Evolutionary conservation across 345 rosid genomes (phyloP).

Genomic region (Eutrema heterophyllum): DNA sequence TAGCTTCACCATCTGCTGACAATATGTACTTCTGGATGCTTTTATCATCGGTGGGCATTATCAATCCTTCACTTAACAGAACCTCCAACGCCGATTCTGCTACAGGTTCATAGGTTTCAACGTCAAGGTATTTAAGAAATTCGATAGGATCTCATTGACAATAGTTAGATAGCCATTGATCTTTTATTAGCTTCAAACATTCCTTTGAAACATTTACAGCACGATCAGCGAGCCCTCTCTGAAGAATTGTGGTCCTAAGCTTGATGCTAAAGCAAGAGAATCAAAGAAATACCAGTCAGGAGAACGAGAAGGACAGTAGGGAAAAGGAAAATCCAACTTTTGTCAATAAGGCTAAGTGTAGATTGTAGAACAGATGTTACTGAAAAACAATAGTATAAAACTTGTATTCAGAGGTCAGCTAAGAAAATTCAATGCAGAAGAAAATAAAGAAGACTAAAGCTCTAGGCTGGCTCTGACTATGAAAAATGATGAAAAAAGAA

Average conservation of each 20-base stretch:
- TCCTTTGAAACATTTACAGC: constrained; percentile 72
- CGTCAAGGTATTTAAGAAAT: constrained; percentile 90
- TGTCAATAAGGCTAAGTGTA: neutral
- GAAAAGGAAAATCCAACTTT: neutral
- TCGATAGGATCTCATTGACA: constrained; percentile 70
- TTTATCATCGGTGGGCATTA: constrained; percentile 43
- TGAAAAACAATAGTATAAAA: too few relatives aligned
- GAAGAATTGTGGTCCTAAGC: constrained; percentile 76
- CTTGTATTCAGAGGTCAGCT: too few relatives aligned
- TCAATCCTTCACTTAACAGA: constrained; percentile 54
- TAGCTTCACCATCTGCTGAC: constrained; percentile 36
- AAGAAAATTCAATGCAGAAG: too few relatives aligned
- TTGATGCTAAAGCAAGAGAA: constrained; percentile 56
- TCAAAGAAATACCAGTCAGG: neutral
- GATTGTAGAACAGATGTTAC: neutral
- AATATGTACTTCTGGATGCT: constrained; percentile 54
- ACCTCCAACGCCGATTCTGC: constrained; percentile 80
- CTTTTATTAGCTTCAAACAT: constrained; percentile 77
- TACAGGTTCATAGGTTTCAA: constrained; percentile 85
- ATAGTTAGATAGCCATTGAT: constrained; percentile 73
- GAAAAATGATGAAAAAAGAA: too few relatives aligned
- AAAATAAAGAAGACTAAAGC: too few relatives aligned
- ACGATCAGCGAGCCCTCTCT: constrained; percentile 93
- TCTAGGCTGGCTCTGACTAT: too few relatives aligned
- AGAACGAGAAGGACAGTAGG: neutral